These are phyloP conservation scores for Trichosanthes truncata DNA, from an alignment of 306 rosid genomes.

Conservation along the genomic window DNA sequence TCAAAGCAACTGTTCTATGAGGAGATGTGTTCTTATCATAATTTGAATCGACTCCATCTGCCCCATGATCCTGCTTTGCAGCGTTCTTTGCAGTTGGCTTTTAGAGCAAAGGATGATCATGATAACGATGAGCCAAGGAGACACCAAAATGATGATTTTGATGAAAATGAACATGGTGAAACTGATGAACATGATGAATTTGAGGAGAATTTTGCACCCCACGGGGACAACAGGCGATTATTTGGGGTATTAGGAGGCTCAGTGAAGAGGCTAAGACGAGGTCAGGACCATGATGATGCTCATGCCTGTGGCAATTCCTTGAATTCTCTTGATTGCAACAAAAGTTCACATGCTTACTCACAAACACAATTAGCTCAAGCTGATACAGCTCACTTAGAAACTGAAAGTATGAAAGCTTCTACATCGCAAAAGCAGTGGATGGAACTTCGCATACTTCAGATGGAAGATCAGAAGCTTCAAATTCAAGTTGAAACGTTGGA, in stretches of 20 bases:
- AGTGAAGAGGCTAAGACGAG: conserved; percentile 40
- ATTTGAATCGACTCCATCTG: conserved; percentile 72
- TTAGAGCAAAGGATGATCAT: conserved; percentile 54
- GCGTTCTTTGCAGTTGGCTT: conserved; percentile 68
- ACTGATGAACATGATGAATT: conserved; percentile 54
- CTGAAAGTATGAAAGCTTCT: conserved; percentile 44
- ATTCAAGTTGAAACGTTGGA: conserved; percentile 69
- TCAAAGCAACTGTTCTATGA: conserved; percentile 84
- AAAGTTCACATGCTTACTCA: conserved; percentile 28
- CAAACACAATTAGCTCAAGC: conserved; percentile 26
- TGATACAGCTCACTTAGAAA: conserved; percentile 38
- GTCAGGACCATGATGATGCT: conserved; percentile 39
- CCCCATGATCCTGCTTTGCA: conserved; percentile 86
- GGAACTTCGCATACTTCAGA: conserved; percentile 50
- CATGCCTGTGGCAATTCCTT: conserved; percentile 31
- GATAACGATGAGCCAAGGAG: conserved; percentile 54
- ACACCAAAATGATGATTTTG: conserved; percentile 53
- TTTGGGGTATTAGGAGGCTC: conserved; percentile 32
- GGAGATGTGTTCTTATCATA: conserved; percentile 94
- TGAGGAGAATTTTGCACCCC: conserved; percentile 54
- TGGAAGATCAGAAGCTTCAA: conserved; percentile 80
- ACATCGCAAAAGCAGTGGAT: conserved; percentile 65
- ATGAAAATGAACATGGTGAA: conserved; percentile 69
- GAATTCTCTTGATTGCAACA: conserved; percentile 39
- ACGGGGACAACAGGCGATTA: conserved; percentile 35